Evolutionary conservation across 2,329 filamentous ascomycete genomes (phyloP).

Genomic region (Chaetomium sp.): DNA sequence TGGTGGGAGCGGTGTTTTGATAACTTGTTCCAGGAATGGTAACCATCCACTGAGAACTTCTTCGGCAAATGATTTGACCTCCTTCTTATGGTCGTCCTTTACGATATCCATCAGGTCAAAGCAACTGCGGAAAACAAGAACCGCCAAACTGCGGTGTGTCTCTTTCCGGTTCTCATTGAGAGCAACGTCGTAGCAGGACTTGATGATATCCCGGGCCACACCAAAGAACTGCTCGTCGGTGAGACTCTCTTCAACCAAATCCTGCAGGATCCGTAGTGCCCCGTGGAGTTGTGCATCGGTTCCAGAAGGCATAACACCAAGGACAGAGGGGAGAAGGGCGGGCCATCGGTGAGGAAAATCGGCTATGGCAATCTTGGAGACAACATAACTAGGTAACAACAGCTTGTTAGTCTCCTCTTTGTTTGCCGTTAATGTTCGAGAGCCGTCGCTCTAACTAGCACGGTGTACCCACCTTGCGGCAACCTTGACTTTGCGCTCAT

Average conservation of each 20-base stretch:
- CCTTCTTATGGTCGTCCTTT: constrained; percentile 81
- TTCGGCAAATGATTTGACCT: constrained; percentile 84
- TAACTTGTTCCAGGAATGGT: constrained; percentile 74
- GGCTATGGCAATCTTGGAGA: constrained; percentile 87
- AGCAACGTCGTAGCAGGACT: constrained; percentile 75
- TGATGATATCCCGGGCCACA: constrained; percentile 79
- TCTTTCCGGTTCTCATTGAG: constrained; percentile 68
- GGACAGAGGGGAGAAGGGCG: constrained; percentile 71
- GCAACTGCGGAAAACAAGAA: constrained; percentile 83
- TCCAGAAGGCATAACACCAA: constrained; percentile 69
- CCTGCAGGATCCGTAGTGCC: constrained; percentile 76
- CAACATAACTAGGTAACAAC: constrained; percentile 48
- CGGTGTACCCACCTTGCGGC: constrained; percentile 64
- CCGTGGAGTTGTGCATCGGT: constrained; percentile 79
- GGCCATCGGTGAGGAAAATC: constrained; percentile 97
- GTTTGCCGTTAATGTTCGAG: not conserved
- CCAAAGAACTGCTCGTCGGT: constrained; percentile 93
- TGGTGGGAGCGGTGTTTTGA: constrained; percentile 71
- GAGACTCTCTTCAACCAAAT: constrained; percentile 88
- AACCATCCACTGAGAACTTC: constrained; percentile 79
- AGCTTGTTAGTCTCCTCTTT: constrained; percentile 8
- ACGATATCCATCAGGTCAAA: constrained; percentile 97
- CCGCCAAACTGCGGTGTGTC: constrained; percentile 72
- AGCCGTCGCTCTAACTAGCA: not conserved
- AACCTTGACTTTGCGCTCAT: constrained; percentile 79